Conservation (phyloP, 768 basidiomycete species). For the Suillus tomentosus region DNA sequence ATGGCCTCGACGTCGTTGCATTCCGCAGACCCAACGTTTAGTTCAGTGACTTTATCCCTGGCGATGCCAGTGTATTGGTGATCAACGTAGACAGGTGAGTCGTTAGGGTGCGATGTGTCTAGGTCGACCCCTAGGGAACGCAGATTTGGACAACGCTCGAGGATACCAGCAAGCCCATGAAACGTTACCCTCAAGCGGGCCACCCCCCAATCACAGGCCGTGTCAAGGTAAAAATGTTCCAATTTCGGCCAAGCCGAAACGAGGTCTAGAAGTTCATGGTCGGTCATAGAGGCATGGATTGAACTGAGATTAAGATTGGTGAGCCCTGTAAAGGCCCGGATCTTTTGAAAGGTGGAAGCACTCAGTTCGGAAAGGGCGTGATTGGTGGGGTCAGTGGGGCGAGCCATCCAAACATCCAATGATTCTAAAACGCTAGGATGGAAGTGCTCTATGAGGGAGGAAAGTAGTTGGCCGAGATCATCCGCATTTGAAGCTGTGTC, state of each 20-base stretch:
- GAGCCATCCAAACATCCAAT: not conserved
- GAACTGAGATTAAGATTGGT: not conserved
- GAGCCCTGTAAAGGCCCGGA: not conserved
- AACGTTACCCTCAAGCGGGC: not conserved
- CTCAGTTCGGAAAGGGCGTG: not conserved
- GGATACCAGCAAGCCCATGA: not conserved
- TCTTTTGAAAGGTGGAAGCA: not conserved
- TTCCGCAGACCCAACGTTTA: not conserved
- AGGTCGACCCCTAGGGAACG: not conserved
- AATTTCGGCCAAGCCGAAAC: not conserved
- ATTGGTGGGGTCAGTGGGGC: not conserved
- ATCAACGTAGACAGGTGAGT: not conserved
- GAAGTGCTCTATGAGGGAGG: not conserved
- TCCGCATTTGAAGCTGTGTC: not conserved
- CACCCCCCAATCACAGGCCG: not conserved
- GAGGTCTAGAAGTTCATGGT: not conserved
- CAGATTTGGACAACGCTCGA: not conserved
- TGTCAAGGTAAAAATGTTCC: not conserved
- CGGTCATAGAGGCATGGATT: not conserved
- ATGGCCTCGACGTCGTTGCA: not conserved
- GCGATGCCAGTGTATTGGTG: too few relatives aligned
- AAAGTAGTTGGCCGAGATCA: not conserved
- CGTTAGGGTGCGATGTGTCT: not conserved
- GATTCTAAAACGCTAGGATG: not conserved
- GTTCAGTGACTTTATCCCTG: not conserved